Evolutionary conservation across 2,329 filamentous ascomycete genomes (phyloP).

Genomic region (Blastomyces emzantsi): DNA sequence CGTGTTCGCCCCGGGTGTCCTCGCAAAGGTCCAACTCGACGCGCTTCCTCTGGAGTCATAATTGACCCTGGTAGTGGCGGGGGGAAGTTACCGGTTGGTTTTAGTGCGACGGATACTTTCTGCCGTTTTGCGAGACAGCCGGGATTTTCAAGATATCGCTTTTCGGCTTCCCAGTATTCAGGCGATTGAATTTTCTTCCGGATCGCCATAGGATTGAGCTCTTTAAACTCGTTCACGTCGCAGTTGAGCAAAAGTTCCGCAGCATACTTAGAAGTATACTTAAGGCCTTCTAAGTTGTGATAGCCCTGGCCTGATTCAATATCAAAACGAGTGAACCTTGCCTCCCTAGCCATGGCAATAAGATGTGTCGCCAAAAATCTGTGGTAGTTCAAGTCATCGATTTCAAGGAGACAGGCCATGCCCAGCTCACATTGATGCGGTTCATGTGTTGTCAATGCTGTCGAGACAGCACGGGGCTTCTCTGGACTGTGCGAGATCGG

Average conservation of each 20-base stretch:
- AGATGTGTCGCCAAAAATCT: conserved; percentile 4
- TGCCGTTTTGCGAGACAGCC: background rate
- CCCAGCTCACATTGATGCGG: conserved; percentile 2
- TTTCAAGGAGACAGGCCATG: background rate
- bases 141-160: background rate
- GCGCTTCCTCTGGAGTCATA: background rate
- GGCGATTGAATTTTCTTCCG: background rate
- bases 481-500: background rate
- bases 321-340: background rate
- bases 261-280: background rate
- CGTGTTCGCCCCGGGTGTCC: no score
- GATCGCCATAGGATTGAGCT: background rate
- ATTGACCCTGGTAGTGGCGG: background rate
- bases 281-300: background rate
- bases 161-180: background rate
- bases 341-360: background rate
- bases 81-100: background rate
- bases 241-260: background rate
- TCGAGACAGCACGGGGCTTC: background rate
- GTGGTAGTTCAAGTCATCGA: conserved; percentile 6
- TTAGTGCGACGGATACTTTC: background rate
- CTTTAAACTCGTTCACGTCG: background rate
- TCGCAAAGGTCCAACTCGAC: no score
- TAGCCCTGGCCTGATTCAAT: background rate
- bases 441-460: background rate